Evolutionary conservation across 139 green algal genomes (phyloP), one percentile per base, ranked within the genome.

Genomic region (Astrephomene gubernaculifera): DNA sequence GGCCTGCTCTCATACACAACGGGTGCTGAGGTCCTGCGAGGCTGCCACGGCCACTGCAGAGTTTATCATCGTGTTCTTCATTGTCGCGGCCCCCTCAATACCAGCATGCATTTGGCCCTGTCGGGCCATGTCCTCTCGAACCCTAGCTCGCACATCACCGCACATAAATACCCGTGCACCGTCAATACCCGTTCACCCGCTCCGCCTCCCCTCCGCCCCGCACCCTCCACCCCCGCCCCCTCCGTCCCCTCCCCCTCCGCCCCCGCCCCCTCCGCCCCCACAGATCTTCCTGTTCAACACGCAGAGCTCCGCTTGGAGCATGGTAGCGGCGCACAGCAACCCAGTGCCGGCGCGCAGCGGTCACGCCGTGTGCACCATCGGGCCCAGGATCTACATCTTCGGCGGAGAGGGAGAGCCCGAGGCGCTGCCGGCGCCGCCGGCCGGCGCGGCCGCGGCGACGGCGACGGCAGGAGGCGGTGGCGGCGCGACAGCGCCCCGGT

Each of bases 261-360:
- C 31, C 63, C 63, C 63, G 29, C 5, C 67, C 36, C 14, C 67
- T 36, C 1, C 9, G 8, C 41, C 5, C 63, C 10, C 63, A 14
- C 79, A 85, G 79, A 76, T 85, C 24, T 85, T 78, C 33, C 33
- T 85, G 10, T 85, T 39, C 64, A 69, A 54, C 44, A 45, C 19
- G 31, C 24, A 39, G 43, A n/a, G 7, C 44, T 25, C 14, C 33
- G 31, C 31, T 19, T 85, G 79, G 79, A 61, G 38, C 43, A 85
- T 76, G 64, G 64, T 85, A 45, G 38, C 79, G 0, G 64, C 45
- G 14, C 36, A 67, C 45, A 78, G 44, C 79, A 85, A 85, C 79
- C 64, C 64, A 1, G 65, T 85, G 79, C 79, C 63, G 44, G 57
- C 72, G 3, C 63, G 83, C 33, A 43, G 41, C 60, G 78, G 60